A percentile compares a stretch with the other conserved stretches of the same genome.
These are phyloP conservation scores for Diaporthe aspalathi DNA, from an alignment of 2,329 filamentous ascomycete species.

Conservation along the genomic window DNA sequence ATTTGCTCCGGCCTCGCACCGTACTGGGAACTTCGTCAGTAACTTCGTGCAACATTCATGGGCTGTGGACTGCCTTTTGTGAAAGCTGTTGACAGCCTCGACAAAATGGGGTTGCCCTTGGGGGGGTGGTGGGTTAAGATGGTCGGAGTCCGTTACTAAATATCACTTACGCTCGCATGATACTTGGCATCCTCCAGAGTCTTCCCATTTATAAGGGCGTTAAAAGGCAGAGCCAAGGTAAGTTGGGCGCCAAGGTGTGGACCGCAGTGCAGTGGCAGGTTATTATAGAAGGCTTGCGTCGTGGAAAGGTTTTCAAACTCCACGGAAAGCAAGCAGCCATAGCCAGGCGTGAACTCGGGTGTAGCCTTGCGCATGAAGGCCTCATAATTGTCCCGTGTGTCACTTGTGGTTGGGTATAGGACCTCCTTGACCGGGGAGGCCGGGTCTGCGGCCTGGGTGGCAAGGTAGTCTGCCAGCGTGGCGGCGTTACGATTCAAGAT, in stretches of 20 bases:
- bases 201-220: conserved; percentile 56
- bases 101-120: background rate
- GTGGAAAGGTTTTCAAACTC: conserved; percentile 58
- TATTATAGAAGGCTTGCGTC: conserved; percentile 62
- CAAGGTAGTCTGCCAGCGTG: conserved; percentile 58
- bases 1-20: conserved; percentile 56
- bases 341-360: conserved; percentile 61
- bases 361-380: conserved; percentile 52
- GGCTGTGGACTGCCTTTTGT: background rate
- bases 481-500: conserved; percentile 65
- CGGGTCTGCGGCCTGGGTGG: conserved; percentile 49
- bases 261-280: conserved; percentile 59
- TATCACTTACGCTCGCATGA: conserved; percentile 44
- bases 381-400: conserved; percentile 52
- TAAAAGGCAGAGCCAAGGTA: conserved; percentile 62
- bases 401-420: conserved; percentile 55
- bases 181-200: conserved; percentile 51
- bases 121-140: too few relatives aligned
- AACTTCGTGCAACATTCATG: background rate
- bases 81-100: background rate
- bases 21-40: conserved; percentile 39
- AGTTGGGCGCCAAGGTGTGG: conserved; percentile 66
- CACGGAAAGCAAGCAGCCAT: conserved; percentile 65
- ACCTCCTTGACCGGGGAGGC: conserved; percentile 56
- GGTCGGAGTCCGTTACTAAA: background rate